Evolutionary conservation across 2,329 filamentous ascomycete species (phyloP).

Genomic region (Venturiaceae sp.): DNA sequence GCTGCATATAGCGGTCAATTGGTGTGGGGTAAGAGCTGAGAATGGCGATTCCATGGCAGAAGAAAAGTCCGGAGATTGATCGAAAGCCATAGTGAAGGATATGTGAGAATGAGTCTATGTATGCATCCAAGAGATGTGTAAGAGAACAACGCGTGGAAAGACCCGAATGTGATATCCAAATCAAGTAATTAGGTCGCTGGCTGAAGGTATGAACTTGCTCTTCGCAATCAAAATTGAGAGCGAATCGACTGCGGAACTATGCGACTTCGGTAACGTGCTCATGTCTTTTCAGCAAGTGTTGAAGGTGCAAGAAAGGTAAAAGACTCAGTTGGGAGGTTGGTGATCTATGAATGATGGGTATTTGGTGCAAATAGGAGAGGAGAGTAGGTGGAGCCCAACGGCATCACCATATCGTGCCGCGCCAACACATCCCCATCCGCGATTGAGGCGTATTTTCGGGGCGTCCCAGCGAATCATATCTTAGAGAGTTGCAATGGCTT

Average conservation of each 20-base stretch:
- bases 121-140: neutral
- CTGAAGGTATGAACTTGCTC: neutral
- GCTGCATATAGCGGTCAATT: constrained; percentile 9
- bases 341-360: neutral
- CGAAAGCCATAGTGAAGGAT: neutral
- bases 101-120: neutral
- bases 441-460: neutral
- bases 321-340: neutral
- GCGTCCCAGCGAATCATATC: neutral
- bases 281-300: neutral
- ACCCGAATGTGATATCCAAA: neutral
- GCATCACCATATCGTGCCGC: neutral
- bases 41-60: neutral
- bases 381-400: no score
- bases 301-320: neutral
- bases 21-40: neutral
- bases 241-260: neutral
- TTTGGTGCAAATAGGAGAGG: no score
- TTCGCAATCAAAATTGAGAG: neutral
- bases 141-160: no score
- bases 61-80: neutral
- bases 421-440: neutral
- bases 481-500: neutral
- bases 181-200: neutral
- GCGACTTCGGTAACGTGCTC: neutral